Evolutionary conservation across 306 rosid species (phyloP), one percentile per base, ranked within the genome.

Genomic region (Spatholobus suberectus): DNA sequence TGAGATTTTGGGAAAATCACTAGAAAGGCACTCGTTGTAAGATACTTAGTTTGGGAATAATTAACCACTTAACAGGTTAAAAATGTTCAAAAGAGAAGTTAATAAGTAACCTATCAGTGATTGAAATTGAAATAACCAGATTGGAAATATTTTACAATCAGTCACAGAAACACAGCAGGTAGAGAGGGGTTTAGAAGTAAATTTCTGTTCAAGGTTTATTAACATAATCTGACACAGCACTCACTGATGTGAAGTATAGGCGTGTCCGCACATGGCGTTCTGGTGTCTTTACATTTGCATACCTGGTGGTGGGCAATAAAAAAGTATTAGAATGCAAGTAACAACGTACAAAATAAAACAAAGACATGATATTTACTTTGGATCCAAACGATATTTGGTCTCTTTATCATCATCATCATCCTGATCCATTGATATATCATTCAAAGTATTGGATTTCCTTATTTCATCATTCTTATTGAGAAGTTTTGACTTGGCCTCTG

Each of bases 231-330:
- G 54, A 54, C 43, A 73, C 27, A 73, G 20, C 62, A 89, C 99
- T 90, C 59, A 93, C 99, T 10, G 99, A 95, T 78, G 99, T 95
- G 80, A 95, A 95, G 85, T 95, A 95, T 29, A 95, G 90, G 75
- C 99, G 98, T 4, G 99, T 95, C 37, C 99, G 94, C 75, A 95
- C 96, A 77, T 95, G 99, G 76, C 97, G 98, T 59, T 93, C 99
- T 4, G 99, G 99, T 11, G 98, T 87, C 90, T 88, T 95, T 49
- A 95, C 99, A 92, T 95, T 95, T 44, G 99, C 99, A 84, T 95
- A 95, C 88, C 99, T 95, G 83, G 29, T 92, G 81, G 41, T 20
- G 54, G 83, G 74, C 74, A 76, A 84, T 38, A 26, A 78, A 54
- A 47, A 67, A 62, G 26, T 58, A 76, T 69, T 51, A 79, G 54